Percentiles rank a stretch among this genome's conserved stretches.
phyloP scores from a whole-genome alignment of 23 red algal species.

The Agarophyton chilense region DNA sequence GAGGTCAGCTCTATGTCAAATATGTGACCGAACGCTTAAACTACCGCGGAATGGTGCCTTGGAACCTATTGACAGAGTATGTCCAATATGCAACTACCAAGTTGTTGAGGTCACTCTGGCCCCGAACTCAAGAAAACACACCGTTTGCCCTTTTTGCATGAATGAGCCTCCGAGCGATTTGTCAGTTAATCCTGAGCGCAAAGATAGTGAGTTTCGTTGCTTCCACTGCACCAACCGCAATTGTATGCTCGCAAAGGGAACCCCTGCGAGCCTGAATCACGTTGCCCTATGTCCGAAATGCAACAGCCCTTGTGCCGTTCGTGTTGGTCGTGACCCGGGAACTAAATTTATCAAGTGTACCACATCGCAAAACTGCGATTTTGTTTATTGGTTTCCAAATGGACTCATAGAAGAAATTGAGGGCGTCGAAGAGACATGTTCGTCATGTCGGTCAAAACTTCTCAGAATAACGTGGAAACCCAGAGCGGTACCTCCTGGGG shows the following conservation, averaged over 20 bases:
- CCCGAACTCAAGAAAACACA: slow-evolving; percentile 29
- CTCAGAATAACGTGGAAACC: slow-evolving; percentile 13
- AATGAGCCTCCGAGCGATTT: slow-evolving; percentile 47
- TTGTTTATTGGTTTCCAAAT: slow-evolving; percentile 71
- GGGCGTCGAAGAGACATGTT: neutral
- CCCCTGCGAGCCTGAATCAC: slow-evolving; percentile 7
- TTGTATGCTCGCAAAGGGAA: slow-evolving; percentile 62
- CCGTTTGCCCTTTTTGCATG: slow-evolving; percentile 47
- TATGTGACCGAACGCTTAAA: slow-evolving; percentile 28
- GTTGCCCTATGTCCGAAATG: slow-evolving; percentile 63
- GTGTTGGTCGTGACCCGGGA: slow-evolving; percentile 22
- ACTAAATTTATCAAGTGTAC: slow-evolving; percentile 39
- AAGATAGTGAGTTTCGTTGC: slow-evolving; percentile 64
- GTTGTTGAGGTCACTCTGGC: slow-evolving; percentile 52
- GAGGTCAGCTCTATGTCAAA: slow-evolving; percentile 29
- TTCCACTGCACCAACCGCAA: slow-evolving; percentile 57
- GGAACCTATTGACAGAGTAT: slow-evolving; percentile 31
- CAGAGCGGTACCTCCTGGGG: slow-evolving; percentile 27
- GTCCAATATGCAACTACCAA: slow-evolving; percentile 74
- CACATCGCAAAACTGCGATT: slow-evolving; percentile 24
- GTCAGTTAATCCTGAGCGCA: slow-evolving; percentile 42
- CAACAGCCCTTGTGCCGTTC: slow-evolving; percentile 17
- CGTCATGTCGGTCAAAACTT: slow-evolving; percentile 4
- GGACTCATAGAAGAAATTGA: slow-evolving; percentile 5
- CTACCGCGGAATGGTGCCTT: slow-evolving; percentile 59